phyloP scores from a whole-genome alignment of 371 early-diverging fungal species.

The Rhizomucor pusillus region DNA sequence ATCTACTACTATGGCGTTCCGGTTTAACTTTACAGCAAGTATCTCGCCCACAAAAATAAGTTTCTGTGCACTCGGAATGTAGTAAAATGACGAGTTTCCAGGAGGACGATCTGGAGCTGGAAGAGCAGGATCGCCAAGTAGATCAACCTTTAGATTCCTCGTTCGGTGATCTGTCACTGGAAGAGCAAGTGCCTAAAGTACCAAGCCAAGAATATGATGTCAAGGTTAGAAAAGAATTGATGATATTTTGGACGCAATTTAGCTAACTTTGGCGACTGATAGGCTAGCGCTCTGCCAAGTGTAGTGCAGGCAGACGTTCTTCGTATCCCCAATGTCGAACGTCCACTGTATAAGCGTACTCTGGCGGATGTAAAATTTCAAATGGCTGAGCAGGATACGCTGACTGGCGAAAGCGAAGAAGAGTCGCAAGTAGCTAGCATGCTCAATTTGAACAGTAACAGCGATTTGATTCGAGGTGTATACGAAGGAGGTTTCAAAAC shows the following conservation, averaged over 20 bases:
- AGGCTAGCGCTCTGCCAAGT: constrained; percentile 34
- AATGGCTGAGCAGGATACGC: constrained; percentile 69
- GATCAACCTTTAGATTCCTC: constrained; percentile 42
- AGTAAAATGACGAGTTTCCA: constrained; percentile 5
- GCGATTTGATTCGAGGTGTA: constrained; percentile 81
- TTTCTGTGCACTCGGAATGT: background rate
- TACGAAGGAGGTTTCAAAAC: constrained; percentile 97
- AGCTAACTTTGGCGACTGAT: constrained; percentile 2
- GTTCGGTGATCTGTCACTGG: constrained; percentile 37
- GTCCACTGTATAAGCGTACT: constrained; percentile 58
- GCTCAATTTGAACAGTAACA: constrained; percentile 59
- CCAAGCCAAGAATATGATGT: constrained; percentile 39
- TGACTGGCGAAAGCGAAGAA: constrained; percentile 25
- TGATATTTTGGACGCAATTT: background rate
- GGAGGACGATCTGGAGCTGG: constrained; percentile 57
- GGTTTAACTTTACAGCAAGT: constrained; percentile 60
- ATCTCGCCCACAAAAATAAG: no score
- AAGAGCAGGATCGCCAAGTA: constrained; percentile 33
- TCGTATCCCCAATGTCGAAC: constrained; percentile 19
- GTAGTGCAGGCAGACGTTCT: constrained; percentile 42
- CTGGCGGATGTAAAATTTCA: constrained; percentile 84
- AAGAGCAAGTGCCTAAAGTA: constrained; percentile 22
- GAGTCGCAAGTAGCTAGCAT: constrained; percentile 36
- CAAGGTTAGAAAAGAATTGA: constrained; percentile 14
- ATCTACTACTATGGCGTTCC: constrained; percentile 38